Evolutionary conservation across 2,329 filamentous ascomycete species (phyloP).

Genomic region (Paecilomyces variotii): DNA sequence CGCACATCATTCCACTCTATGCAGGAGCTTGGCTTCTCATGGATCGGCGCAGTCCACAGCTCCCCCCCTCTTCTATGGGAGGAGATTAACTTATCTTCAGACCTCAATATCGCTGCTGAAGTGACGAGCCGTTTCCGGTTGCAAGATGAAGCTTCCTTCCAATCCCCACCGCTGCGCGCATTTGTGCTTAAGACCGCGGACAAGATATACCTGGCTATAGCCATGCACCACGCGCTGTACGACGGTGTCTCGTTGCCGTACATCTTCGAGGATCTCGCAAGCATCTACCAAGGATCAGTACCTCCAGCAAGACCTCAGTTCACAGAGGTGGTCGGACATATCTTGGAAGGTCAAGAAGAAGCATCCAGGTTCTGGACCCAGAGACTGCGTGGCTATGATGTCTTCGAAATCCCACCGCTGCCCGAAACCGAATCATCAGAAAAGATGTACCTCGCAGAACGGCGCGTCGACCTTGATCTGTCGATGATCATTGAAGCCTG

Average conservation of each 20-base stretch:
- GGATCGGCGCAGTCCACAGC: slow-evolving; percentile 21
- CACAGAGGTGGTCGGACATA: slow-evolving; percentile 46
- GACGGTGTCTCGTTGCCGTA: slow-evolving; percentile 73
- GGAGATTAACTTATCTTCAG: slow-evolving; percentile 12
- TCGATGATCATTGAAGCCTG: slow-evolving; percentile 11
- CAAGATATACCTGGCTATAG: slow-evolving; percentile 45
- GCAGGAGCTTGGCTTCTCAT: slow-evolving; percentile 11
- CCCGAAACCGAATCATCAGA: slow-evolving; percentile 3
- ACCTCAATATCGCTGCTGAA: slow-evolving; percentile 7
- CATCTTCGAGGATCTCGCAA: slow-evolving; percentile 60
- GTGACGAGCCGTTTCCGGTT: slow-evolving; percentile 9
- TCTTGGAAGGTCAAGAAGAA: slow-evolving; percentile 40
- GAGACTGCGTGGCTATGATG: slow-evolving; percentile 14
- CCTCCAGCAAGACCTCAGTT: slow-evolving; percentile 13
- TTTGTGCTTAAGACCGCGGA: slow-evolving; percentile 22
- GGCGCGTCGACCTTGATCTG: slow-evolving; percentile 11
- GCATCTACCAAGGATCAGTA: slow-evolving; percentile 47
- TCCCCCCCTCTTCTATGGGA: slow-evolving; percentile 12
- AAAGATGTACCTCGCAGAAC: slow-evolving; percentile 13
- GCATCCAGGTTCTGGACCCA: slow-evolving; percentile 26
- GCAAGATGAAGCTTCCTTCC: slow-evolving; percentile 12
- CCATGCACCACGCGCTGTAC: slow-evolving; percentile 75
- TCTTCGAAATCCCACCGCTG: slow-evolving; percentile 14
- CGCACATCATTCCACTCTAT: slow-evolving; percentile 46
- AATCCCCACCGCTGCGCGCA: slow-evolving; percentile 23